These are phyloP conservation scores for Mucor lusitanicus DNA, from an alignment of 371 early-diverging fungal species.

Conservation along the genomic window DNA sequence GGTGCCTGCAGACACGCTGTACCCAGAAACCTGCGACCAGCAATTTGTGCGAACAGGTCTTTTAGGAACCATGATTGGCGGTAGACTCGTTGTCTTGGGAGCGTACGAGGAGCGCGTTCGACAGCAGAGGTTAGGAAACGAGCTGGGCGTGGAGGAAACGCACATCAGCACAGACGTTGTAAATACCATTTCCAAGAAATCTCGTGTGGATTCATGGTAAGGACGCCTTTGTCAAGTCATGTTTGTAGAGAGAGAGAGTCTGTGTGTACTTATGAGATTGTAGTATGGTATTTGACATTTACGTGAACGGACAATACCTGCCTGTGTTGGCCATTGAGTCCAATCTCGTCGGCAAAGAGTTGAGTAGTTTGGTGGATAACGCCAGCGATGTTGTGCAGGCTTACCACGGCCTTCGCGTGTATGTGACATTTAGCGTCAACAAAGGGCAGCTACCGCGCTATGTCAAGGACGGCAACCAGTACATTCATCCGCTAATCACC, in stretches of 20 bases:
- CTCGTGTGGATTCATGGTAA: conserved; percentile 67
- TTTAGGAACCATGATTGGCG: conserved; percentile 75
- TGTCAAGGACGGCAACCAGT: conserved; percentile 68
- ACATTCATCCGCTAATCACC: conserved; percentile 65
- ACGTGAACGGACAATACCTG: conserved; percentile 66
- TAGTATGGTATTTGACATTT: conserved; percentile 67
- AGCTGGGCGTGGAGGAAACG: conserved; percentile 50
- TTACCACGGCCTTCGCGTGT: conserved; percentile 67
- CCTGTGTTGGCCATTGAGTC: conserved; percentile 76
- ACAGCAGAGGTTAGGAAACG: conserved; percentile 52
- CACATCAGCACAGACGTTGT: conserved; percentile 56
- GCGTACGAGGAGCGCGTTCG: conserved; percentile 76
- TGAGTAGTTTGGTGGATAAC: conserved; percentile 52
- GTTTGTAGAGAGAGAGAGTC: too few species aligned
- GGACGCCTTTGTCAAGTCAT: neutral
- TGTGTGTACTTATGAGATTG: too few species aligned
- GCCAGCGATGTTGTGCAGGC: conserved; percentile 52
- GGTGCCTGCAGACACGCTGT: conserved; percentile 51
- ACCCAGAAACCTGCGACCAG: conserved; percentile 52
- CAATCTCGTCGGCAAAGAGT: conserved; percentile 41
- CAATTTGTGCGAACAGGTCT: conserved; percentile 80
- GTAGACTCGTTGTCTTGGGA: conserved; percentile 72
- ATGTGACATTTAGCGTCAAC: conserved; percentile 56
- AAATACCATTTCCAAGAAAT: conserved; percentile 51
- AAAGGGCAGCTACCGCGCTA: conserved; percentile 69